Evolutionary conservation across 306 rosid genomes (phyloP).

Genomic region (Phaseolus lunatus): DNA sequence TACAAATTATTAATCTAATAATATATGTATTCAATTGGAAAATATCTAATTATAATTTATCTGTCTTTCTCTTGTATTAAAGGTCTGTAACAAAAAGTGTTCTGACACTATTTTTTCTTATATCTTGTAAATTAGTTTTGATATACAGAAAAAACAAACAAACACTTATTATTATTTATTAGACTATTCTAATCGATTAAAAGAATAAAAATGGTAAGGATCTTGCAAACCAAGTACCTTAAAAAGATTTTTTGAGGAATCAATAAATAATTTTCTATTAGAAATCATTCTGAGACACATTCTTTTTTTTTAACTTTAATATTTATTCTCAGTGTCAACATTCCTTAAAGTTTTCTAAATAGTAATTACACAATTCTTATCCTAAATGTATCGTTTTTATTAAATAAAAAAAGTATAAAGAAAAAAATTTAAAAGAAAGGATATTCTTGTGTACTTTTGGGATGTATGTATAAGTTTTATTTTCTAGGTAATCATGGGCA

Average conservation of each 20-base stretch:
- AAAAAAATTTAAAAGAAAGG: background rate
- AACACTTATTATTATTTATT: background rate
- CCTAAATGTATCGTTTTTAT: background rate
- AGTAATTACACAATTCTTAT: background rate
- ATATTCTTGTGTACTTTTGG: too few relatives aligned
- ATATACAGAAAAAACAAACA: background rate
- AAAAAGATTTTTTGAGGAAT: background rate
- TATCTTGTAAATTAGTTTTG: background rate
- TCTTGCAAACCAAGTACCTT: background rate
- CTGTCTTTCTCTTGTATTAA: background rate
- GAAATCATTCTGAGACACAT: background rate
- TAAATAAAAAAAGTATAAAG: background rate
- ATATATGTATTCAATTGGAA: too few relatives aligned
- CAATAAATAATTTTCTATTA: background rate
- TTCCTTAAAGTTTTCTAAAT: background rate
- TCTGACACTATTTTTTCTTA: background rate
- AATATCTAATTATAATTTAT: too few relatives aligned
- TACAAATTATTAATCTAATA: too few relatives aligned
- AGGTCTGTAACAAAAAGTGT: background rate
- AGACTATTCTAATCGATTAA: background rate
- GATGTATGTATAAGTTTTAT: too few relatives aligned
- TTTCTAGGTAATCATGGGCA: background rate
- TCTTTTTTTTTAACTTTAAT: background rate
- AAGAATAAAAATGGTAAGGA: background rate
- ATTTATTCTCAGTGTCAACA: background rate